Percentiles rank a stretch among this genome's conserved stretches.
Conservation (phyloP, 495 filamentous ascomycete genomes). For the Neurospora sp. region DNA sequence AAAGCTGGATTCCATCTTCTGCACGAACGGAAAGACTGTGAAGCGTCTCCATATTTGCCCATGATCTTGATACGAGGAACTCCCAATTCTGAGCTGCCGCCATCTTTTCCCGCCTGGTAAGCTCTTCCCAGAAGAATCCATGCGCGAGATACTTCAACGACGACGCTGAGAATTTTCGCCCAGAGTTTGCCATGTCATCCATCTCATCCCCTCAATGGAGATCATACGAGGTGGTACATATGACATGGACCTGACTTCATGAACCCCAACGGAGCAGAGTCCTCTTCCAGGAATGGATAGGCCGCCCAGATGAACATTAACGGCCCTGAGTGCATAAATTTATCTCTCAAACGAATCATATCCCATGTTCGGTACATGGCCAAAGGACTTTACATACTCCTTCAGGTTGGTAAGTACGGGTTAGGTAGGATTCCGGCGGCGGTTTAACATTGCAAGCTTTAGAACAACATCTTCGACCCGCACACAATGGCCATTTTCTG, state of each 20-base stretch:
- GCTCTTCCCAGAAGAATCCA: not conserved
- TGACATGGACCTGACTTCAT: not conserved
- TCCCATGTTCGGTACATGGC: not conserved
- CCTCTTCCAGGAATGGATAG: not conserved
- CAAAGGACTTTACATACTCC: not conserved
- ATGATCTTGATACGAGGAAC: not conserved
- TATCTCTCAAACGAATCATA: not conserved
- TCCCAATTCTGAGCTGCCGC: not conserved
- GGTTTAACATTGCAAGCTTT: not conserved
- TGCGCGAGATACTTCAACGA: not conserved
- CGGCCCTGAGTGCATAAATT: not conserved
- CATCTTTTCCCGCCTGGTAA: not conserved
- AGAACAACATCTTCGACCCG: too few relatives aligned
- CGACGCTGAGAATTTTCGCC: not conserved
- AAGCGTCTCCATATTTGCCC: not conserved
- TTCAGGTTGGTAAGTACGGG: not conserved
- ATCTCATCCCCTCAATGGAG: not conserved
- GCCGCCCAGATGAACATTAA: not conserved
- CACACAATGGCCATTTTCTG: too few relatives aligned
- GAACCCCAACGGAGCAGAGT: not conserved
- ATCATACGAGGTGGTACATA: not conserved
- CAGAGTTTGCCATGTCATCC: not conserved
- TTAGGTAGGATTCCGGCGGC: not conserved
- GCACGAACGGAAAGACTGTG: not conserved
- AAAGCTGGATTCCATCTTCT: not conserved